Conservation (phyloP, 1,139 yeast genomes). For the Saccharomyces pastorianus region DNA sequence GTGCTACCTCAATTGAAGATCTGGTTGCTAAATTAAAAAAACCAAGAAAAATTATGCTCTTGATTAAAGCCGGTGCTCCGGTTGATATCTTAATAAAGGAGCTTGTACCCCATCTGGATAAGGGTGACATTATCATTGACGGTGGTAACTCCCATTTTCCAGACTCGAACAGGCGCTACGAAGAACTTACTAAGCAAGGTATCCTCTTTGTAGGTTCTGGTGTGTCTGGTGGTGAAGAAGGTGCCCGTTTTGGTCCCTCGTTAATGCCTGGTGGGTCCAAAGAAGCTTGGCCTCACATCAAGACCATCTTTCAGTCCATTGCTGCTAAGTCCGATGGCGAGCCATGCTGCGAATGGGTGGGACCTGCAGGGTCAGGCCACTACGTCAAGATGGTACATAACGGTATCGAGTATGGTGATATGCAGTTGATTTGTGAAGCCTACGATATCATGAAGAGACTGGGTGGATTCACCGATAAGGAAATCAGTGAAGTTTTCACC, state of each 20-base stretch:
- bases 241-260: slow-evolving; percentile 98
- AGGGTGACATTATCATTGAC: slow-evolving; percentile 96
- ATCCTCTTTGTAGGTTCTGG: slow-evolving; percentile 95
- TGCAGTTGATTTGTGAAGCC: slow-evolving; percentile 98
- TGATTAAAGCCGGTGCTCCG: slow-evolving; percentile 95
- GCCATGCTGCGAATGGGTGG: slow-evolving; percentile 99
- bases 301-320: slow-evolving; percentile 91
- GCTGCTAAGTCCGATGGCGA: slow-evolving; percentile 96
- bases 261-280: slow-evolving; percentile 99
- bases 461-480: slow-evolving; percentile 83
- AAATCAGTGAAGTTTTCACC: slow-evolving; percentile 86
- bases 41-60: slow-evolving; percentile 90
- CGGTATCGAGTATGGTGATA: slow-evolving; percentile 99
- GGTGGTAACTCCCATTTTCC: slow-evolving; percentile 99
- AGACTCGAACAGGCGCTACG: slow-evolving; percentile 94
- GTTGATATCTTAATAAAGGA: slow-evolving; percentile 88
- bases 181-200: slow-evolving; percentile 78
- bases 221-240: slow-evolving; percentile 99
- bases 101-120: slow-evolving; percentile 82
- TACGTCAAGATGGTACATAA: slow-evolving; percentile 99
- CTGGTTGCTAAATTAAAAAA: slow-evolving; percentile 82
- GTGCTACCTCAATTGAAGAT: slow-evolving; percentile 90
- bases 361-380: slow-evolving; percentile 98
- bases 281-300: slow-evolving; percentile 98
- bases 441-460: slow-evolving; percentile 92